Percentiles rank a stretch among this genome's conserved stretches.
Evolutionary conservation across 768 basidiomycete genomes (phyloP).

Genomic region (Kwoniella mangroviensis): DNA sequence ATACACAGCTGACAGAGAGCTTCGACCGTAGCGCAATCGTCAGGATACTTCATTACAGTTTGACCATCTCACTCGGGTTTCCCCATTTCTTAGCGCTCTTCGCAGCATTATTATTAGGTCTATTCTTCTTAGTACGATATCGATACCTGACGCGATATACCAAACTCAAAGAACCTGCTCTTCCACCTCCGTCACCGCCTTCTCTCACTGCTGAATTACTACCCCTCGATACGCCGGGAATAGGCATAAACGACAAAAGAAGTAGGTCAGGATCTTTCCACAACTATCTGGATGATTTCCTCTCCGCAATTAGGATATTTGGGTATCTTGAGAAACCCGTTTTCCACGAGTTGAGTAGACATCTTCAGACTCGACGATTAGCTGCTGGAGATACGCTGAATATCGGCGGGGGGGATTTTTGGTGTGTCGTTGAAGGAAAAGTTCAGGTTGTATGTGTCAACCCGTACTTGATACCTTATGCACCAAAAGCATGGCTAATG

Average conservation of each 20-base stretch:
- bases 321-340: constrained; percentile 98
- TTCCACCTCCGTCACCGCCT: constrained; percentile 42
- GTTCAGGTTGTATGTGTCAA: constrained; percentile 84
- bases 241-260: constrained; percentile 41
- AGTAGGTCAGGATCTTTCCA: constrained; percentile 70
- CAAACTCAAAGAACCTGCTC: constrained; percentile 56
- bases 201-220: constrained; percentile 62
- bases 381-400: constrained; percentile 92
- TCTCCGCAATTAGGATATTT: constrained; percentile 94
- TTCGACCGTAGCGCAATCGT: constrained; percentile 46
- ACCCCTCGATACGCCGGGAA: constrained; percentile 68
- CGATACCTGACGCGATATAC: constrained; percentile 60
- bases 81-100: constrained; percentile 86
- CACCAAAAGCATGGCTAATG: background rate
- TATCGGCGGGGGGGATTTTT: constrained; percentile 74
- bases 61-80: constrained; percentile 75
- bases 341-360: constrained; percentile 95
- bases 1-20: constrained; percentile 8
- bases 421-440: constrained; percentile 96
- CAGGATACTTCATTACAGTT: constrained; percentile 54
- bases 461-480: constrained; percentile 57
- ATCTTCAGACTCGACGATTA: constrained; percentile 91
- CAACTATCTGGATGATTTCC: constrained; percentile 95
- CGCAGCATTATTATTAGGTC: constrained; percentile 66
- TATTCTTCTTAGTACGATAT: constrained; percentile 81